Conservation (phyloP, 805 yeast species). For the Pichia nanzhaoensis region DNA sequence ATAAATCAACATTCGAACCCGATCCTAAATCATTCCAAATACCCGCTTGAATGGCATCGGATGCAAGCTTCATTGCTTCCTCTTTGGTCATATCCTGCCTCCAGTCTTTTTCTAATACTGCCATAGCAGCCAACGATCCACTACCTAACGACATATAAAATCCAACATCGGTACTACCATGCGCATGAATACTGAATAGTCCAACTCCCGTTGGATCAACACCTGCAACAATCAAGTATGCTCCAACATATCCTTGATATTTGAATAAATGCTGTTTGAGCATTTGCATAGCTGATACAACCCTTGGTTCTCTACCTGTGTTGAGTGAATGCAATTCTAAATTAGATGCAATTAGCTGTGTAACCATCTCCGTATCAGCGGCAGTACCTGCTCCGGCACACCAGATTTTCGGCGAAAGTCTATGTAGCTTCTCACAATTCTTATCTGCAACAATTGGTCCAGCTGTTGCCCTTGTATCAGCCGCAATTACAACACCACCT, state of each 20-base stretch:
- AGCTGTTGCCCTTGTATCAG: slow-evolving; percentile 97
- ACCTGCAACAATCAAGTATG: slow-evolving; percentile 97
- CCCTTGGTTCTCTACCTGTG: slow-evolving; percentile 84
- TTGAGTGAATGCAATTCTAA: slow-evolving; percentile 83
- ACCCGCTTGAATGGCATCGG: slow-evolving; percentile 95
- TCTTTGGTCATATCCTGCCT: slow-evolving; percentile 69
- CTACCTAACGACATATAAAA: slow-evolving; percentile 90
- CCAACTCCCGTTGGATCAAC: slow-evolving; percentile 95
- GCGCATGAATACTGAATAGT: slow-evolving; percentile 89
- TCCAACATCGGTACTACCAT: slow-evolving; percentile 96
- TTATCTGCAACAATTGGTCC: slow-evolving; percentile 97
- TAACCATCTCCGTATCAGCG: slow-evolving; percentile 97
- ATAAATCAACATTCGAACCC: slow-evolving; percentile 95
- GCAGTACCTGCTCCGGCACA: slow-evolving; percentile 99
- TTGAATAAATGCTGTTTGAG: slow-evolving; percentile 93
- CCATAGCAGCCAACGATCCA: slow-evolving; percentile 98
- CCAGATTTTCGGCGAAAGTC: slow-evolving; percentile 89
- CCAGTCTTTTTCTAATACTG: slow-evolving; percentile 89
- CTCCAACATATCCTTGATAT: slow-evolving; percentile 97
- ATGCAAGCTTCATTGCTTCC: slow-evolving; percentile 85
- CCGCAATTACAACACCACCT: slow-evolving; percentile 96
- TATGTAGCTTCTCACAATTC: slow-evolving; percentile 91
- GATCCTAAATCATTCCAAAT: slow-evolving; percentile 99
- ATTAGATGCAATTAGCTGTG: slow-evolving; percentile 86
- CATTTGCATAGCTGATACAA: slow-evolving; percentile 86